Base-by-base conservation (phyloP, 208 protist genomes). In the Porcisia hertigi region DNA sequence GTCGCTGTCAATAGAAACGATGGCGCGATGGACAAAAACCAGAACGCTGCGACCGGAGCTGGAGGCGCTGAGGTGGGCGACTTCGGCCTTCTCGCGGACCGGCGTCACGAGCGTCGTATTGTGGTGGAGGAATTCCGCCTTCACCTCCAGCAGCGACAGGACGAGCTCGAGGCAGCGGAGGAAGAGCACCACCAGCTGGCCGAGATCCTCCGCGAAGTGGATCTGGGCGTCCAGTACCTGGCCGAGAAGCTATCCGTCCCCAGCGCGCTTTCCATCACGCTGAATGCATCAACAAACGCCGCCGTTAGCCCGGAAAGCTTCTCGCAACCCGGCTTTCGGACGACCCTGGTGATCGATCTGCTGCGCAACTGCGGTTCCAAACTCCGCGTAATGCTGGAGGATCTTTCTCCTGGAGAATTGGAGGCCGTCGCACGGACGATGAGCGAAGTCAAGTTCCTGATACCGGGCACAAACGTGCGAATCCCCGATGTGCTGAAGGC, bases 51-150 rank as follows among this genome's bases (percentile, higher is more conserved):
- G 52, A 73, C 70, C 39, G 72, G 30, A 1, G 66, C 66, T 12
- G 81, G 86, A 54, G 53, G 57, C 11, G 59, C 53, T 12, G 76
- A 65, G 36, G 57, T 63, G 30, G 45, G 67, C 52, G 90, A 91
- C 70, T 87, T 84, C 75, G 84, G 90, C 70, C 88, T 92, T 54
- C 77, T 89, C 39, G 90, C 75, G 14, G 84, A 91, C 62, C 78
- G 81, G 55, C 72, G 73, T 62, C 91, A 75, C 81, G 86, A 88
- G 62, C 74, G 81, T 34, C 87, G 83, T 62, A 78, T 90, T 52
- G 88, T 98, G 49, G 79, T 98, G 0, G 93, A 94, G 23, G 95
- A 98, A 71, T 98, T 98, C 74, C 91, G 97, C 60, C 73, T 82
- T 23, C 92, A 98, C 81, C 88, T 98, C n/a, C 41, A 57, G 12